Conservation (phyloP, 2,329 filamentous ascomycete species). For the Penicillium sp. region DNA sequence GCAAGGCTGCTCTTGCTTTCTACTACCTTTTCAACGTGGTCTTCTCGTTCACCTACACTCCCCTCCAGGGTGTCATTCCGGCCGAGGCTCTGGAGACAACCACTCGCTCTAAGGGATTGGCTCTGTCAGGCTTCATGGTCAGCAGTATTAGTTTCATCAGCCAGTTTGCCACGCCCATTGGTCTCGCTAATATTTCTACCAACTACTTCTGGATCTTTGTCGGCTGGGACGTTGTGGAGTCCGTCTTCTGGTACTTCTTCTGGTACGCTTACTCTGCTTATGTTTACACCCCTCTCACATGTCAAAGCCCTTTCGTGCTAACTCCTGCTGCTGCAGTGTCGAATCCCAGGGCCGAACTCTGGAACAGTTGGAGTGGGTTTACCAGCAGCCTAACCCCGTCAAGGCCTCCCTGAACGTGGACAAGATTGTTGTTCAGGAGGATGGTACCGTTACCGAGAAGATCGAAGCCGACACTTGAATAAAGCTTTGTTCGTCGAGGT, state of each 20-base stretch:
- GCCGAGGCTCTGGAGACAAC: constrained; percentile 51
- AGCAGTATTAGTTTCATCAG: constrained; percentile 51
- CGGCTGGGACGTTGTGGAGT: constrained; percentile 49
- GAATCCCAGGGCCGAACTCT: constrained; percentile 52
- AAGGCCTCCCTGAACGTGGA: constrained; percentile 50
- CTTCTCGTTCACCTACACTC: constrained; percentile 53
- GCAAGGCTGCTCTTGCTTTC: constrained; percentile 45
- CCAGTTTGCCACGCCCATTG: constrained; percentile 50
- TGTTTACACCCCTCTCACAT: neutral
- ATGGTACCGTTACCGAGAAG: constrained; percentile 50
- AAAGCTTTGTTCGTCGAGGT: neutral
- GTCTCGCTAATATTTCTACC: constrained; percentile 43
- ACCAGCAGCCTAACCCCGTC: constrained; percentile 51
- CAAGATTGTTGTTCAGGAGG: constrained; percentile 48
- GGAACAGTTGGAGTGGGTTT: constrained; percentile 52
- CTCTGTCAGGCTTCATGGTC: constrained; percentile 47
- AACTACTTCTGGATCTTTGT: constrained; percentile 48
- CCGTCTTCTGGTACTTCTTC: constrained; percentile 47
- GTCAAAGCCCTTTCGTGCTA: neutral
- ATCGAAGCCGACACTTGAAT: constrained; percentile 30
- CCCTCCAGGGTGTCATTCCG: constrained; percentile 50
- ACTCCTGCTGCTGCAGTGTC: constrained; percentile 35
- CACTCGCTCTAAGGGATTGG: constrained; percentile 50
- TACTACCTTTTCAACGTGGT: constrained; percentile 53
- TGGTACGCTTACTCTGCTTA: constrained; percentile 35